Base-by-base conservation (phyloP, 1,139 yeast species). In the Blastobotrys petasosporus region DNA sequence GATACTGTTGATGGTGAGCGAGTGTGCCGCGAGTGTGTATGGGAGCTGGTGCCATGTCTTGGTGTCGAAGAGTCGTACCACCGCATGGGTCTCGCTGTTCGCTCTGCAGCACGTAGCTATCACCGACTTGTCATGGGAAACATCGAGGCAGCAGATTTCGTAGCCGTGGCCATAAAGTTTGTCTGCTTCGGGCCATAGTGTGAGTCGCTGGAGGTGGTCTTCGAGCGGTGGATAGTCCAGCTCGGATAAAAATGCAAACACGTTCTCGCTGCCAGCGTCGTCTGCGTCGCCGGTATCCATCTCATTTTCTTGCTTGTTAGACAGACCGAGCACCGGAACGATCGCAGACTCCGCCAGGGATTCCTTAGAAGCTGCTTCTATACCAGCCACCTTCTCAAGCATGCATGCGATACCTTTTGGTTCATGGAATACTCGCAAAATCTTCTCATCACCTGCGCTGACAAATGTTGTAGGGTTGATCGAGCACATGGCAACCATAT, bases 131-230 rank as follows among this genome's bases (percentile, higher is more conserved):
- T 76, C 80, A 11, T 82, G 80, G 3, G 86, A 77, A 1, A 81
- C 76, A 45, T 86, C 94, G 43, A 90, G 74, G 39, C 94, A 76
- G 0, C 88, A 79, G 41, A 90, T 80, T 64, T 94, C 99, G 66
- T 88, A 94, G 11, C 99, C 99, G 64, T 94, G 99, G 0, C 98
- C 98, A 60, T 92, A 94, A 42, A 94, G 68, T 62, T 94, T 94
- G 59, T 94, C 98, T 46, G 82, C 68, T 62, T 94, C 99, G 0
- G 98, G 98, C 81, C 94, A 94, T 48, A 94, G 73, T 0, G 97
- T 85, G 60, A 83, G 86, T 58, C 97, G 74, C 64, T 94, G 98
- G 34, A 94, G 71, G 52, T 85, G 85, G 59, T 88, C 95, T 62
- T 90, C 97, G 44, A 83, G 67, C 1, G 97, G 97, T 4, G 95